Base-by-base conservation (phyloP, 805 yeast species). In the Metschnikowia bowlesiae region DNA sequence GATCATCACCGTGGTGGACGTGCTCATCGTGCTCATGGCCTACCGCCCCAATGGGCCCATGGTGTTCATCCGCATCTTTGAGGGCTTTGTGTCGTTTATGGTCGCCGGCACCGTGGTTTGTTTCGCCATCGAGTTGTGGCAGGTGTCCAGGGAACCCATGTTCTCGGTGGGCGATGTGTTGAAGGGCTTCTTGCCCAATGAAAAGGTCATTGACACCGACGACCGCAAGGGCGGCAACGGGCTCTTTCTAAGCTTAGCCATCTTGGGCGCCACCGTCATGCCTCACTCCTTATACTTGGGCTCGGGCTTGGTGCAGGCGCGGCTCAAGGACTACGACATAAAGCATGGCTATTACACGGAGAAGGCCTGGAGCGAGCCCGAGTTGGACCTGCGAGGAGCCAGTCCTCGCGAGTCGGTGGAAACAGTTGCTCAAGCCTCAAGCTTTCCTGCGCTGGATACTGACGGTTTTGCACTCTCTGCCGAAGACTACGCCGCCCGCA, bases 231-330 rank as follows among this genome's bases (percentile, higher is more conserved):
- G 66, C 11, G 65, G 67, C 32, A 68, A 79, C 61, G 94, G 96
- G 0, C 68, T 87, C 30, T 89, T 84, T 61, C 70, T 89, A 18
- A 81, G 92, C 26, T 74, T 91, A 57, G 96, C 96, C 28, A 87
- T 90, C 44, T 73, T 89, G 48, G 97, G 97, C 26, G 96, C 97
- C 9, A 90, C 96, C 0, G 96, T 90, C 26, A 90, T 90, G 97
- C 97, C 97, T 1, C 96, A 90, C 62, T 84, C 91, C 1, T 70
- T 90, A 45, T 89, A 86, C 60, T 70, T 90, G 49, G 96, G 96
- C 1, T 85, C 94, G 0, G 92, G 94, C 6, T 71, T 90, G 45
- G 97, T 89, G 6, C 95, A 89, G 64, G 87, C 96, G 26, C 78
- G 97, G 55, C 71, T 90, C 40, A 76, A 78, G 57, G 96, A 88